Conservation (phyloP, 2,329 filamentous ascomycete genomes). For the Paradendryphiella salina region DNA sequence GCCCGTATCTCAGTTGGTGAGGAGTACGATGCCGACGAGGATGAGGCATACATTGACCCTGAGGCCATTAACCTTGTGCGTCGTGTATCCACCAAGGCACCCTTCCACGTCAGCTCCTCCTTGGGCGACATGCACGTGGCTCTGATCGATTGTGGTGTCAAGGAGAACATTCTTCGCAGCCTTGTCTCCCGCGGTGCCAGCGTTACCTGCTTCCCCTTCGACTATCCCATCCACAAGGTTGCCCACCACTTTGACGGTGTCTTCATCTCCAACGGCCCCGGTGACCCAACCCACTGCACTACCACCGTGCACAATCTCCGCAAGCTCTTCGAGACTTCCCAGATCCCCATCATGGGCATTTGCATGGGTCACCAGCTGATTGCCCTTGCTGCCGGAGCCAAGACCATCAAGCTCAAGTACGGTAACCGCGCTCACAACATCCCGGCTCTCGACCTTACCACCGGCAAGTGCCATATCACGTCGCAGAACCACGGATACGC, state of each 20-base stretch:
- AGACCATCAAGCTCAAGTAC: constrained; percentile 97
- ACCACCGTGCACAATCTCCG: constrained; percentile 90
- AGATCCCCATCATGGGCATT: constrained; percentile 95
- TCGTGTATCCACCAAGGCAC: constrained; percentile 95
- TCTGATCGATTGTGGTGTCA: constrained; percentile 96
- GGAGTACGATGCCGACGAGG: constrained; percentile 97
- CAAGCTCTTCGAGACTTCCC: constrained; percentile 87
- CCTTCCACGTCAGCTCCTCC: constrained; percentile 88
- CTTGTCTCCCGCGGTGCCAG: constrained; percentile 89
- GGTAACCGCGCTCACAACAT: constrained; percentile 99
- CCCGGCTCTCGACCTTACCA: constrained; percentile 89
- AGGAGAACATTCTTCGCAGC: constrained; percentile 98
- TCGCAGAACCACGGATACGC: constrained; percentile 99
- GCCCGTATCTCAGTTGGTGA: constrained; percentile 94
- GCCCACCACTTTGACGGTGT: constrained; percentile 97
- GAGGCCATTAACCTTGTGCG: constrained; percentile 96
- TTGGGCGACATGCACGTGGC: constrained; percentile 87
- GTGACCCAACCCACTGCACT: constrained; percentile 96
- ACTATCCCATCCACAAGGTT: constrained; percentile 98
- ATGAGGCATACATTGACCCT: constrained; percentile 93
- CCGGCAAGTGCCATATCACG: constrained; percentile 97
- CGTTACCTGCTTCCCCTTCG: constrained; percentile 91
- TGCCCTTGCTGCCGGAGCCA: constrained; percentile 82
- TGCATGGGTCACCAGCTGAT: constrained; percentile 97
- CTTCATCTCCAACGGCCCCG: constrained; percentile 98